Conservation (phyloP, 2,329 filamentous ascomycete genomes). For the Nemania sp. region DNA sequence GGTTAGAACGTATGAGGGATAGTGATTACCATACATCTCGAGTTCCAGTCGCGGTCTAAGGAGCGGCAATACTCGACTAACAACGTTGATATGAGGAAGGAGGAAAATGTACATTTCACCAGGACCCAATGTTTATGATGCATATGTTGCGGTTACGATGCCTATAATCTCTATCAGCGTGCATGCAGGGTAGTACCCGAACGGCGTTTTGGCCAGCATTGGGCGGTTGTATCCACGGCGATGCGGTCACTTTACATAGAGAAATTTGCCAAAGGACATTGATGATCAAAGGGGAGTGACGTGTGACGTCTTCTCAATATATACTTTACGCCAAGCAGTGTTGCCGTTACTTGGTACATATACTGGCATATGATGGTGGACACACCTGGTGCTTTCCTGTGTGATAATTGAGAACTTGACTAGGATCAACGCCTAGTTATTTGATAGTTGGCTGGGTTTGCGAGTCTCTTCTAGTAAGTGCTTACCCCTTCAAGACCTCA, state of each 20-base stretch:
- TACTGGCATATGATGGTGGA: slow-evolving; percentile 14
- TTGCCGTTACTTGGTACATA: slow-evolving; percentile 18
- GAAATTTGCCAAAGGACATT: slow-evolving; percentile 42
- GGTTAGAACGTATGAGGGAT: slow-evolving; percentile 64
- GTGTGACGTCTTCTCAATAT: slow-evolving; percentile 48
- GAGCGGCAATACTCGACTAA: slow-evolving; percentile 33
- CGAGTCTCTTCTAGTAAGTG: slow-evolving; percentile 28
- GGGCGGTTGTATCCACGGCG: slow-evolving; percentile 44
- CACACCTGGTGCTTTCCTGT: slow-evolving; percentile 8
- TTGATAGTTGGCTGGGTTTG: not conserved
- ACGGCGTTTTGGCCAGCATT: slow-evolving; percentile 47
- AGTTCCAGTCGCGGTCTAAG: slow-evolving; percentile 41
- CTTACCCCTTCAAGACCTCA: not conserved
- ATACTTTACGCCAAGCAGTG: slow-evolving; percentile 38
- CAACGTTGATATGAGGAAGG: slow-evolving; percentile 42
- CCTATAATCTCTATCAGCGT: slow-evolving; percentile 40
- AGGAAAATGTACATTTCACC: slow-evolving; percentile 44
- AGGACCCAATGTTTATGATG: slow-evolving; percentile 43
- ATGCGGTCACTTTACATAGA: slow-evolving; percentile 48
- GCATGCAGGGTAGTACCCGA: slow-evolving; percentile 34
- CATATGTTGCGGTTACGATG: slow-evolving; percentile 43
- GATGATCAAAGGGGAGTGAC: slow-evolving; percentile 42
- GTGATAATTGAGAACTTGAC: slow-evolving; percentile 20
- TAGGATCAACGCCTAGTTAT: slow-evolving; percentile 24
- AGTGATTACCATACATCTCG: slow-evolving; percentile 52